Percentiles rank a stretch among this genome's conserved stretches.
phyloP scores from a whole-genome alignment of 2,329 filamentous ascomycete genomes.

The Fusarium mangiferae region DNA sequence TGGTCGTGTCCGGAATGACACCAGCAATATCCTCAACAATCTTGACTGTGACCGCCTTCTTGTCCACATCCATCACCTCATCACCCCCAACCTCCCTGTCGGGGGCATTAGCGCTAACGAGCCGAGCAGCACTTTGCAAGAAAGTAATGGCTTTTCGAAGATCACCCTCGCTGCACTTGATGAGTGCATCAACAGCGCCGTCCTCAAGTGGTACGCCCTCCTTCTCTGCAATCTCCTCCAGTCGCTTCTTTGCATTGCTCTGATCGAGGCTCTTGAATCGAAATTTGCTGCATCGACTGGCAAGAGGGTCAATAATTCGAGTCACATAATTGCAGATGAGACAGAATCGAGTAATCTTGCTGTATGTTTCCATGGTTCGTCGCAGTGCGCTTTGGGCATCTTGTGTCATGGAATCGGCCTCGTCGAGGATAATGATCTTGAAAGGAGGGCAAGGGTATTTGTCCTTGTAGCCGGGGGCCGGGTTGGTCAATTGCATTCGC shows the following conservation, averaged over 20 bases:
- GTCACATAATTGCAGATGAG: constrained; percentile 99
- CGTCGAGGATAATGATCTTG: constrained; percentile 98
- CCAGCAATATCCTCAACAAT: constrained; percentile 96
- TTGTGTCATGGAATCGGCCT: constrained; percentile 99
- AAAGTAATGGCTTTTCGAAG: constrained; percentile 96
- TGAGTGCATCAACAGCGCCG: constrained; percentile 84
- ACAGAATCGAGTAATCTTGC: constrained; percentile 95
- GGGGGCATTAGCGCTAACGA: constrained; percentile 75
- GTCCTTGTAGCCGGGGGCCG: constrained; percentile 73
- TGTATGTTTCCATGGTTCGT: constrained; percentile 98
- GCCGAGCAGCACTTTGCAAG: constrained; percentile 89
- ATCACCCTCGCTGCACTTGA: constrained; percentile 92
- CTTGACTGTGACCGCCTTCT: constrained; percentile 75
- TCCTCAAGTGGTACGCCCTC: constrained; percentile 82
- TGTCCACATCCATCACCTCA: constrained; percentile 70
- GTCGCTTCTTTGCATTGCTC: constrained; percentile 79
- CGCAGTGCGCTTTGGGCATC: constrained; percentile 94
- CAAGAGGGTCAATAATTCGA: constrained; percentile 95
- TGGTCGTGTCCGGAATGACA: constrained; percentile 82
- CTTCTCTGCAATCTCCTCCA: constrained; percentile 83
- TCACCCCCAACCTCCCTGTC: constrained; percentile 62
- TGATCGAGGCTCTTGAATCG: constrained; percentile 96
- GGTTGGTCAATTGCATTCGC: constrained; percentile 89
- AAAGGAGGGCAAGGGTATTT: constrained; percentile 95
- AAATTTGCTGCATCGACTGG: constrained; percentile 94